Conservation (phyloP, 768 basidiomycete species). For the Suillus fuscotomentosus region DNA sequence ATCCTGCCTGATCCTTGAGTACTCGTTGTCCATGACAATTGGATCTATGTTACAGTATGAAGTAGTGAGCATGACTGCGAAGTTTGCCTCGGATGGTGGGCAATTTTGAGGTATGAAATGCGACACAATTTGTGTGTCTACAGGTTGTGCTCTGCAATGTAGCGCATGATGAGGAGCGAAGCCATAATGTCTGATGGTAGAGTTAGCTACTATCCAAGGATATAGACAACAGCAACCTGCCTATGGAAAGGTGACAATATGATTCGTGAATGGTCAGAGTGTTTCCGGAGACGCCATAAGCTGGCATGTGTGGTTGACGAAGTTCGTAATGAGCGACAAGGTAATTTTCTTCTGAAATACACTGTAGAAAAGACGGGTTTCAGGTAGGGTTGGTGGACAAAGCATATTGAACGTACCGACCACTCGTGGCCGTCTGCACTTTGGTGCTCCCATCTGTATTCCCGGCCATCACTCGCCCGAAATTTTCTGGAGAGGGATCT, state of each 20-base stretch:
- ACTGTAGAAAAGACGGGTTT: conserved; percentile 35
- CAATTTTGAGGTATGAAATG: not conserved
- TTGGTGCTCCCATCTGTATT: conserved; percentile 68
- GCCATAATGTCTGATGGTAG: conserved; percentile 49
- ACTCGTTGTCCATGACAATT: not conserved
- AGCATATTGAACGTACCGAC: conserved; percentile 53
- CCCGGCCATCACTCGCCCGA: conserved; percentile 61
- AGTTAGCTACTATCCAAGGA: conserved; percentile 9
- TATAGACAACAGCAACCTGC: conserved; percentile 32
- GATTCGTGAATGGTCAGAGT: conserved; percentile 58
- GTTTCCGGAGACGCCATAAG: conserved; percentile 63
- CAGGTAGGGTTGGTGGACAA: conserved; percentile 8
- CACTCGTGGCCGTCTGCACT: conserved; percentile 63
- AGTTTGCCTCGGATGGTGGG: not conserved
- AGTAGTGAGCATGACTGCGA: not conserved
- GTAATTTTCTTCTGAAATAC: conserved; percentile 50
- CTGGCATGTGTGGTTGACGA: conserved; percentile 49
- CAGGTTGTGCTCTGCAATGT: conserved; percentile 52
- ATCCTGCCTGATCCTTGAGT: not conserved
- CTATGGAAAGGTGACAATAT: conserved; percentile 50
- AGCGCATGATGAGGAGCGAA: conserved; percentile 62
- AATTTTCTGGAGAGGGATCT: conserved; percentile 74
- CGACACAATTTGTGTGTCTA: conserved; percentile 10
- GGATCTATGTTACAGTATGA: not conserved
- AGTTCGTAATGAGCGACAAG: conserved; percentile 68